These are phyloP conservation scores for Scedosporium minutisporum DNA, from an alignment of 2,329 filamentous ascomycete genomes.

Conservation along the genomic window DNA sequence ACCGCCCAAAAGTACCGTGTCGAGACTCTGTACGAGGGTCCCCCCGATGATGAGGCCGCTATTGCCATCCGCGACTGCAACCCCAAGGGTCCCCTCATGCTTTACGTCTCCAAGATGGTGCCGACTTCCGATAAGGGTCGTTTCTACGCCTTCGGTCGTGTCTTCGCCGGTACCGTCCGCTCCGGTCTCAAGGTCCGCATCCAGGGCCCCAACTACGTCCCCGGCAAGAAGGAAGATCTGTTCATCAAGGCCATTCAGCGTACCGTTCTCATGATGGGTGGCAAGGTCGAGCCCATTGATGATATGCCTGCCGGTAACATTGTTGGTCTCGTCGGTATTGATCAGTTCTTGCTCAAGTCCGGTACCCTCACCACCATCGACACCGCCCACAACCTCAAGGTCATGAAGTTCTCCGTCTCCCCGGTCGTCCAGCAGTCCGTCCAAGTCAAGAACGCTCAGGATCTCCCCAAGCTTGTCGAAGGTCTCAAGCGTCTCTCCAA, in stretches of 20 bases:
- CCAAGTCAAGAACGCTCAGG: slow-evolving; percentile 99
- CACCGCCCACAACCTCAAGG: slow-evolving; percentile 98
- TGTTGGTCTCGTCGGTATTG: slow-evolving; percentile 96
- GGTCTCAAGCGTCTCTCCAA: slow-evolving; percentile 99
- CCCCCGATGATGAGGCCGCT: slow-evolving; percentile 80
- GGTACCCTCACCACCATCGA: slow-evolving; percentile 97
- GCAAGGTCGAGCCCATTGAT: slow-evolving; percentile 97
- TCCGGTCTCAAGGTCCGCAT: slow-evolving; percentile 99
- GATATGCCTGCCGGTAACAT: slow-evolving; percentile 99
- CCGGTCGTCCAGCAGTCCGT: slow-evolving; percentile 98
- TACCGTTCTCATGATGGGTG: slow-evolving; percentile 99
- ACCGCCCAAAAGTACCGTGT: slow-evolving; percentile 96
- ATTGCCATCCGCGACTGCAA: slow-evolving; percentile 98
- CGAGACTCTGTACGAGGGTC: slow-evolving; percentile 98
- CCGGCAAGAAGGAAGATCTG: slow-evolving; percentile 97
- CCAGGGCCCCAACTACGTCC: slow-evolving; percentile 97
- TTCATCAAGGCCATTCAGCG: slow-evolving; percentile 99
- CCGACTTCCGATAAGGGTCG: slow-evolving; percentile 98
- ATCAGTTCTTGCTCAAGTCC: slow-evolving; percentile 99
- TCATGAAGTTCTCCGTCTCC: slow-evolving; percentile 99
- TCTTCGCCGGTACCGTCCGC: slow-evolving; percentile 96
- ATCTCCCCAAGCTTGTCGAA: slow-evolving; percentile 98
- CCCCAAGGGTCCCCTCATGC: slow-evolving; percentile 95
- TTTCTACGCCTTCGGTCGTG: slow-evolving; percentile 99
- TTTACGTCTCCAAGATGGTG: slow-evolving; percentile 99